Percentiles rank a stretch among this genome's conserved stretches.
Evolutionary conservation across 192 early-diverging fungal species (phyloP).

Genomic region (Coemansia sp.): DNA sequence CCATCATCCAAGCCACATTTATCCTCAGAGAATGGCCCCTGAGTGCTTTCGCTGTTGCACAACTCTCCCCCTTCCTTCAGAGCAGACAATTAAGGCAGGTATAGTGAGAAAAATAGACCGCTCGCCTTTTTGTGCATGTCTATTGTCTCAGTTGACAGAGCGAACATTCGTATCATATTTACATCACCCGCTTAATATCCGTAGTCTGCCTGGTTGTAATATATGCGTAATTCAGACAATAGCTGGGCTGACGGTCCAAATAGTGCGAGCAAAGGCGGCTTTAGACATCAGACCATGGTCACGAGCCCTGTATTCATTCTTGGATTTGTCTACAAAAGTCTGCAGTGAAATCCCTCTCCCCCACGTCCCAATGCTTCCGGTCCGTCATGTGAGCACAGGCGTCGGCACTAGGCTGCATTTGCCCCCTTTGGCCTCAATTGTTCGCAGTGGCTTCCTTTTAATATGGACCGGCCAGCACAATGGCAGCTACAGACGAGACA

Average conservation of each 20-base stretch:
- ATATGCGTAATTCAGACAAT: not conserved
- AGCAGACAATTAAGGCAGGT: slow-evolving; percentile 1
- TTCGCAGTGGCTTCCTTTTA: slow-evolving; percentile 9
- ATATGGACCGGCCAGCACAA: slow-evolving; percentile 8
- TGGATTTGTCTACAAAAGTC: not conserved
- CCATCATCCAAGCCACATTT: slow-evolving; percentile 11
- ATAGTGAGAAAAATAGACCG: not conserved
- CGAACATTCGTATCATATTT: not conserved
- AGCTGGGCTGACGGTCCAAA: too few relatives aligned
- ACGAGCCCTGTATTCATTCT: not conserved
- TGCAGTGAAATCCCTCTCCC: not conserved
- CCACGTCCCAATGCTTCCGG: slow-evolving; percentile 1
- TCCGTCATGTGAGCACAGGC: slow-evolving; percentile 9
- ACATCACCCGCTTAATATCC: slow-evolving; percentile 9
- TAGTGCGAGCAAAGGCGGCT: not conserved
- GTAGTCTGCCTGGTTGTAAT: too few relatives aligned
- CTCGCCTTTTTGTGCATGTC: not conserved
- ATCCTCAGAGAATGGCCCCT: not conserved
- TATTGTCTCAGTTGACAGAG: not conserved
- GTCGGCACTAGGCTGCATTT: not conserved
- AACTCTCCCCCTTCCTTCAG: not conserved
- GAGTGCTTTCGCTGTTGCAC: too few relatives aligned
- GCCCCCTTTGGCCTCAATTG: slow-evolving; percentile 2
- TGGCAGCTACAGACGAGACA: slow-evolving; percentile 2
- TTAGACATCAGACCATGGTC: not conserved